Base-by-base conservation (phyloP, 2,329 filamentous ascomycete genomes). In the Aspergillus intermedius region DNA sequence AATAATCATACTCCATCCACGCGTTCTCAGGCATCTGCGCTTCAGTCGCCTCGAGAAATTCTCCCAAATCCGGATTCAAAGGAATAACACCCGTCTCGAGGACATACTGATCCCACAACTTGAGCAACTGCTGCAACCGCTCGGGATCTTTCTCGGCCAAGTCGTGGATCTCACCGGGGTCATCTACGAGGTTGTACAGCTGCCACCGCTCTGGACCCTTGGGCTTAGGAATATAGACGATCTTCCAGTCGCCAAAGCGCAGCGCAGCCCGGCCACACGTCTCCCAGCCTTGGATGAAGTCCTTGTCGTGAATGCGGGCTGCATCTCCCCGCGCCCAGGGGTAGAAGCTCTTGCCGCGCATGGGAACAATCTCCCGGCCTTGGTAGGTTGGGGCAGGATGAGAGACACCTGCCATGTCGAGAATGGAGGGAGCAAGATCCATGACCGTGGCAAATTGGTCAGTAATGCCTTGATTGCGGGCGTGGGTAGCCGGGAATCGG, bases 1-100 rank as follows among this genome's bases (percentile, higher is more conserved):
- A 84, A 54, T 83, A 83, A 63, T 83, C 79, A 61, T 81, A 82
- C 65, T 83, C 80, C 66, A 83, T 82, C 80, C 79, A 83, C 5
- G 76, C 78, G 58, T 83, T 80, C 62, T 84, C 79, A 0, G 77
- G 77, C 80, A 83, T 83, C 70, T 83, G 80, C 50, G 77, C 79
- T 63, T 84, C 80, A 56, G 77, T 81, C 0, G 79, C 80, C 49
- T 77, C 77, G 46, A 84, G 68, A 68, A 77, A 83, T 2, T 75
- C 67, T 0, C 80, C 80, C 40, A 83, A 61, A 52, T 79, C 80
- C 1, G 78, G 80, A 45, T 76, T 77, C 37, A 83, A 64, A 22
- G 79, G 79, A n/a, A 82, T 70, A 1, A 83, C 78, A 2, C 80
- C 80, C 0, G 76, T 80, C 59, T 84, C 80, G 8, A 80, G 63